phyloP scores from a whole-genome alignment of 1,284 basidiomycete genomes.

The Pseudozyma sp. region DNA sequence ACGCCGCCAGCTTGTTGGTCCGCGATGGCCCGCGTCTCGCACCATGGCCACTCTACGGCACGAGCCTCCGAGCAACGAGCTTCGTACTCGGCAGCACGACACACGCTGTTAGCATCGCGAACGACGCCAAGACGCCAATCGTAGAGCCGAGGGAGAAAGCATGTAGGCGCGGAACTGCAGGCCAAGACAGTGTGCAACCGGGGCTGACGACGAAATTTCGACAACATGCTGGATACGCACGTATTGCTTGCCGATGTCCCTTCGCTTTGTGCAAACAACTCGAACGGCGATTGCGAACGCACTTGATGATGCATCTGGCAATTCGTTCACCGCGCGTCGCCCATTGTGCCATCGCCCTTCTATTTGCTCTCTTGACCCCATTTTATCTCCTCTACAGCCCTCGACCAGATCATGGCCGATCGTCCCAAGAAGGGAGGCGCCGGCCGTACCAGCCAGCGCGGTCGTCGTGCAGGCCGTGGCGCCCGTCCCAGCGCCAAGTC shows the following conservation, averaged over 20 bases:
- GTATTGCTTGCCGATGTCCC: not conserved
- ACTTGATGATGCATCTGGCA: not conserved
- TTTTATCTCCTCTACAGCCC: conserved; percentile 45
- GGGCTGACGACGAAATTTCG: conserved; percentile 4
- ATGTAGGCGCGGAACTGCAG: conserved; percentile 4
- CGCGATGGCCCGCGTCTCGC: too few relatives aligned
- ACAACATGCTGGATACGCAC: not conserved
- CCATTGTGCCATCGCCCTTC: not conserved
- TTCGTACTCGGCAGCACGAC: too few relatives aligned
- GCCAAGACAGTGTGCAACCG: conserved; percentile 2
- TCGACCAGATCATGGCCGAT: conserved; percentile 65
- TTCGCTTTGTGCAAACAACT: not conserved
- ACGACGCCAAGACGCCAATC: too few relatives aligned
- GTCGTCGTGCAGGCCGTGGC: conserved; percentile 43
- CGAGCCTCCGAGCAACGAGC: too few relatives aligned
- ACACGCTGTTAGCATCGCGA: too few relatives aligned
- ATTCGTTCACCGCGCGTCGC: not conserved
- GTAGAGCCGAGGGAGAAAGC: conserved; percentile 3
- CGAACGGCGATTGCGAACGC: not conserved
- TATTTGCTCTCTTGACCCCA: conserved; percentile 6
- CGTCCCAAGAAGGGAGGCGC: conserved; percentile 59
- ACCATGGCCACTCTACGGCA: too few relatives aligned
- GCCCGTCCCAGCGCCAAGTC: conserved; percentile 61
- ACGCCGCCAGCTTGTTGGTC: not conserved
- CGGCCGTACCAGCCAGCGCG: conserved; percentile 38